These are phyloP conservation scores for Exophiala aquamarina DNA, from an alignment of 2,329 filamentous ascomycete species.

Conservation along the genomic window DNA sequence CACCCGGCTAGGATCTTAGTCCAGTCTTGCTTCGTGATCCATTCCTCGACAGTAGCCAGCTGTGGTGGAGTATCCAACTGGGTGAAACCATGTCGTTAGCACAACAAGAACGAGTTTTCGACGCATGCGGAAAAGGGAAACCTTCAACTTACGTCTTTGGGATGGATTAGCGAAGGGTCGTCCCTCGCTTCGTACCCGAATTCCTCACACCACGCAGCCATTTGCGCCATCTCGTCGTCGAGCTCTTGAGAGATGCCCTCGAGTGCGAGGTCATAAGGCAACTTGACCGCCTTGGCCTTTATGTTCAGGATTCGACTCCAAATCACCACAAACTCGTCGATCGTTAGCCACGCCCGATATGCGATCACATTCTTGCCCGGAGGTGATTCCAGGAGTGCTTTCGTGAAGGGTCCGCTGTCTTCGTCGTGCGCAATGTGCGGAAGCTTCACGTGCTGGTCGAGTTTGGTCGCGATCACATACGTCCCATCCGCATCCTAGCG, in stretches of 20 bases:
- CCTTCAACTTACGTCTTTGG: conserved; percentile 17
- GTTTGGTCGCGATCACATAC: conserved; percentile 4
- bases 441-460: conserved; percentile 27
- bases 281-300: conserved; percentile 33
- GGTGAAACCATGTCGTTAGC: too few species aligned
- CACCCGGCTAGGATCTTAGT: conserved; percentile 8
- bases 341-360: conserved; percentile 41
- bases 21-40: conserved; percentile 29
- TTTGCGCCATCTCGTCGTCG: conserved; percentile 41
- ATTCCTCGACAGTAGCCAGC: conserved; percentile 22
- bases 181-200: conserved; percentile 41
- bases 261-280: conserved; percentile 35
- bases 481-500: conserved; percentile 12
- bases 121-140: too few species aligned
- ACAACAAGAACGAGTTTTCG: too few species aligned
- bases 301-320: conserved; percentile 42
- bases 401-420: conserved; percentile 48
- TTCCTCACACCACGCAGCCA: conserved; percentile 37
- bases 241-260: conserved; percentile 34
- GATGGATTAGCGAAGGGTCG: conserved; percentile 10
- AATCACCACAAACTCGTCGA: conserved; percentile 34
- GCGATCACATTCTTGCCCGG: conserved; percentile 46
- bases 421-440: conserved; percentile 42
- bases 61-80: conserved; percentile 13
- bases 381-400: conserved; percentile 42